These are phyloP conservation scores for Davidsoniella eucalypti DNA, from an alignment of 2,329 filamentous ascomycete species.

Conservation along the genomic window DNA sequence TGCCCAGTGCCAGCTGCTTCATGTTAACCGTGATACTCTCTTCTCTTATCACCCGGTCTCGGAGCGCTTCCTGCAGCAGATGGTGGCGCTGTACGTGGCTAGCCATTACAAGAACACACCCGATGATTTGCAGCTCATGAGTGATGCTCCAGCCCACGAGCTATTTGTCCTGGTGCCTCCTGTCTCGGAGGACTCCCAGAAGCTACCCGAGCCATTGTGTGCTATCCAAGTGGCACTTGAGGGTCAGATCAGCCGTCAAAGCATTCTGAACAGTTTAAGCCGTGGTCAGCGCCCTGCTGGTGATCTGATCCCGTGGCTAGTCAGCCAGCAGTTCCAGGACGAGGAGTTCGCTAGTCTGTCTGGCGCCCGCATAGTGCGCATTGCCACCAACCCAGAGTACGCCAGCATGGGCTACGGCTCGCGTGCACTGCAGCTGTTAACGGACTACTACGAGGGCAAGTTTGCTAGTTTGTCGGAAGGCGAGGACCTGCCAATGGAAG, in stretches of 20 bases:
- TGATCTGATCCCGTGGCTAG: conserved; percentile 92
- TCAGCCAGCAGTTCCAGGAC: conserved; percentile 96
- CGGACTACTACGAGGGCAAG: conserved; percentile 89
- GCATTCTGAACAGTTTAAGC: conserved; percentile 76
- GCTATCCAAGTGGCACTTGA: conserved; percentile 90
- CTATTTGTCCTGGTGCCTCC: conserved; percentile 88
- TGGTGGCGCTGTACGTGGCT: conserved; percentile 94
- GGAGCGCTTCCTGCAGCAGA: conserved; percentile 92
- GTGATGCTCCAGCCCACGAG: conserved; percentile 90
- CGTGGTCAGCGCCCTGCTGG: conserved; percentile 78
- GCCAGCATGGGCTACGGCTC: conserved; percentile 84
- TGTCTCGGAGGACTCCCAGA: conserved; percentile 56
- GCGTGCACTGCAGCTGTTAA: conserved; percentile 69
- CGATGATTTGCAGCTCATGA: conserved; percentile 97
- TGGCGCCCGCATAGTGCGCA: conserved; percentile 79
- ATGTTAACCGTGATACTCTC: conserved; percentile 90
- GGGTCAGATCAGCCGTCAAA: conserved; percentile 85
- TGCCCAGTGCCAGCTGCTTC: conserved; percentile 74
- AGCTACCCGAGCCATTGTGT: conserved; percentile 80
- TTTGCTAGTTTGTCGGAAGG: conserved; percentile 72
- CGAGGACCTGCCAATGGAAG: conserved; percentile 30
- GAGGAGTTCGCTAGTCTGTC: conserved; percentile 90
- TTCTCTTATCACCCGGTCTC: conserved; percentile 97
- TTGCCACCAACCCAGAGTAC: conserved; percentile 93
- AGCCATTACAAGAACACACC: conserved; percentile 98